A percentile compares a stretch with the other conserved stretches of the same genome.
Evolutionary conservation across 1,284 basidiomycete species (phyloP).

Genomic region (Cutaneotrichosporon sp.): DNA sequence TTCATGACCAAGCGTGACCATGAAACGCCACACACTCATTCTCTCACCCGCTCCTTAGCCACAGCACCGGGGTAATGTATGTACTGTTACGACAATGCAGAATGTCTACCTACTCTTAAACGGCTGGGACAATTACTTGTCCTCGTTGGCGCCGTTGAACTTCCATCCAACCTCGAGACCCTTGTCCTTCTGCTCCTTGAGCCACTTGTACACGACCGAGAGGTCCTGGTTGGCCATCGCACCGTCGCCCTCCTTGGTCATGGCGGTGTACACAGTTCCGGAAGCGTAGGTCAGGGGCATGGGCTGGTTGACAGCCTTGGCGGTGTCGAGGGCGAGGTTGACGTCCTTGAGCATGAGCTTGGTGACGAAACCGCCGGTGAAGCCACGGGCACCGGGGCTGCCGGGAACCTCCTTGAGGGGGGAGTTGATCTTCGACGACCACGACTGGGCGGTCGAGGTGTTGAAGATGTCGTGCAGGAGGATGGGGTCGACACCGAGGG

Average conservation of each 20-base stretch:
- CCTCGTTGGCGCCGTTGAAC: conserved; percentile 21
- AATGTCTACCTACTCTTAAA: too few species aligned
- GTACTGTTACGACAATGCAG: too few species aligned
- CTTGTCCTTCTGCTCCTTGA: conserved; percentile 33
- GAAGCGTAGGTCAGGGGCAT: conserved; percentile 43
- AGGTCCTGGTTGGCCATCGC: conserved; percentile 40
- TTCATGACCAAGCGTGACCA: too few species aligned
- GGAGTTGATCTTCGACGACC: conserved; percentile 42
- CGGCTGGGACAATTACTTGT: conserved; percentile 13
- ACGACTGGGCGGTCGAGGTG: conserved; percentile 40
- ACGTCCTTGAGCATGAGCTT: conserved; percentile 47
- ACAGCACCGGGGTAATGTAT: too few species aligned
- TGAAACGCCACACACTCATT: too few species aligned
- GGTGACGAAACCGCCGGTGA: conserved; percentile 38
- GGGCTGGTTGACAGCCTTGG: conserved; percentile 31
- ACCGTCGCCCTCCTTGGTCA: conserved; percentile 31
- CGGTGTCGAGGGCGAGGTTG: conserved; percentile 38
- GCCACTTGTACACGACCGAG: conserved; percentile 45
- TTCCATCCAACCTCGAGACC: conserved; percentile 45
- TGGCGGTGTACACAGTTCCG: conserved; percentile 37
- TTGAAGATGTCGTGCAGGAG: conserved; percentile 42
- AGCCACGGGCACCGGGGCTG: conserved; percentile 37
- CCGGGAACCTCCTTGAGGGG: conserved; percentile 32
- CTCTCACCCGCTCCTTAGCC: too few species aligned
- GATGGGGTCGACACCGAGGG: conserved; percentile 35